Conservation (phyloP, 345 rosid species). For the Alliaria petiolata region DNA sequence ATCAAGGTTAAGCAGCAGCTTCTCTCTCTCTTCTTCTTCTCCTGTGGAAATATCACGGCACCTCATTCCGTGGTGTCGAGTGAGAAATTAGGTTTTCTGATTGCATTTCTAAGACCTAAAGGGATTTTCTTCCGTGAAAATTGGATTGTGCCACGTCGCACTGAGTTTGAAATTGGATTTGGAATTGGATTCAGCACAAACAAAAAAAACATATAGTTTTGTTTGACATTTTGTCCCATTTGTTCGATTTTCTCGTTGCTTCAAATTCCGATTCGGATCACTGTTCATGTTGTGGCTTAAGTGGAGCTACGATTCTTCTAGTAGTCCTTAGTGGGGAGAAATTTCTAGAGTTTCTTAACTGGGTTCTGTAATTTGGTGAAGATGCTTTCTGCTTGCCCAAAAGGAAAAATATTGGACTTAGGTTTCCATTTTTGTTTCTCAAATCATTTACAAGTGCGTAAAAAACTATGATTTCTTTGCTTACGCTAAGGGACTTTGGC, state of each 20-base stretch:
- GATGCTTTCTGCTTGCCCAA: constrained; percentile 27
- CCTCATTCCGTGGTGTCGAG: constrained; percentile 1
- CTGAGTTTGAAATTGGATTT: background rate
- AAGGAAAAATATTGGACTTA: constrained; percentile 6
- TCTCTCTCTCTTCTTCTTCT: background rate
- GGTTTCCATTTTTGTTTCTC: constrained; percentile 22
- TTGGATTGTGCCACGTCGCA: background rate
- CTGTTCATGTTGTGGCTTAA: constrained; percentile 1
- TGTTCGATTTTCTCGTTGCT: constrained; percentile 11
- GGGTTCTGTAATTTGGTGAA: constrained; percentile 19
- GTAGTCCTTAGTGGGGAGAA: constrained; percentile 2
- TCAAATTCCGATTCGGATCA: constrained; percentile 6
- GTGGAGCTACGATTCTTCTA: constrained; percentile 19
- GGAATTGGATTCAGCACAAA: background rate
- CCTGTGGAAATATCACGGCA: background rate
- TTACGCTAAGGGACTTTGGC: constrained; percentile 13
- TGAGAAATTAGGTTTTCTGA: constrained; percentile 20
- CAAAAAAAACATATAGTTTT: background rate
- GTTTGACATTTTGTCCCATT: background rate
- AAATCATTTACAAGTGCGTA: constrained; percentile 9
- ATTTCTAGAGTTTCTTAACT: constrained; percentile 2
- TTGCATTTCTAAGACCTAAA: background rate
- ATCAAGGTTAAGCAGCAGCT: constrained; percentile 52
- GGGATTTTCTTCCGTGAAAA: constrained; percentile 4
- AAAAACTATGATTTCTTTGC: constrained; percentile 12